Evolutionary conservation across 106 monocot species (phyloP).

Genomic region (Platanthera guangdongensis): DNA sequence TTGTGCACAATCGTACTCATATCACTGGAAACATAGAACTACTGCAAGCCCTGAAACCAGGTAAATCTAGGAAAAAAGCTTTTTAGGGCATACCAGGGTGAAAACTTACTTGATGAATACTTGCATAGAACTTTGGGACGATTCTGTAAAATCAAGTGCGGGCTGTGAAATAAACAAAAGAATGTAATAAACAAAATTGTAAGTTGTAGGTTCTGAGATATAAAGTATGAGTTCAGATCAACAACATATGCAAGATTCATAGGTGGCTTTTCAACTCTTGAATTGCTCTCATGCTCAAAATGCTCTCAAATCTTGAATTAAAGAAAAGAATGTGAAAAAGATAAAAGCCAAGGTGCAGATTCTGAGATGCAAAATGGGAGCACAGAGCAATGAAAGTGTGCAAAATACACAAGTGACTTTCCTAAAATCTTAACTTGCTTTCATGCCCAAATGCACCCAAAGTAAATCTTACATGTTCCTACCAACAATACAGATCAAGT

Average conservation of each 20-base stretch:
- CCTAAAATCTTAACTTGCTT: too few relatives aligned
- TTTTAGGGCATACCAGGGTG: neutral
- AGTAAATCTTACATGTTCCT: too few relatives aligned
- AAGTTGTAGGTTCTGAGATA: neutral
- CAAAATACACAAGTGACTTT: too few relatives aligned
- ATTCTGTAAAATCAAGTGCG: slow-evolving; percentile 19
- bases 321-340: too few relatives aligned
- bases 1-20: neutral
- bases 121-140: slow-evolving; percentile 27
- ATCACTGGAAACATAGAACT: neutral
- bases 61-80: neutral
- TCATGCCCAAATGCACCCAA: too few relatives aligned
- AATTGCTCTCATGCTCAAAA: too few relatives aligned
- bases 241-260: neutral
- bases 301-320: too few relatives aligned
- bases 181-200: slow-evolving; percentile 9
- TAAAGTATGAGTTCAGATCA: neutral
- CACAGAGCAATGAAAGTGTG: too few relatives aligned
- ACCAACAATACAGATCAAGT: too few relatives aligned
- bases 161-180: slow-evolving; percentile 36
- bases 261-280: neutral
- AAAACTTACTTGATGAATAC: slow-evolving; percentile 56
- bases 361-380: too few relatives aligned
- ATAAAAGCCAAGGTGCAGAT: too few relatives aligned
- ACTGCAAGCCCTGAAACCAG: neutral